Conservation (phyloP, 2,329 filamentous ascomycete genomes). For the Ophiostoma tasmaniense region DNA sequence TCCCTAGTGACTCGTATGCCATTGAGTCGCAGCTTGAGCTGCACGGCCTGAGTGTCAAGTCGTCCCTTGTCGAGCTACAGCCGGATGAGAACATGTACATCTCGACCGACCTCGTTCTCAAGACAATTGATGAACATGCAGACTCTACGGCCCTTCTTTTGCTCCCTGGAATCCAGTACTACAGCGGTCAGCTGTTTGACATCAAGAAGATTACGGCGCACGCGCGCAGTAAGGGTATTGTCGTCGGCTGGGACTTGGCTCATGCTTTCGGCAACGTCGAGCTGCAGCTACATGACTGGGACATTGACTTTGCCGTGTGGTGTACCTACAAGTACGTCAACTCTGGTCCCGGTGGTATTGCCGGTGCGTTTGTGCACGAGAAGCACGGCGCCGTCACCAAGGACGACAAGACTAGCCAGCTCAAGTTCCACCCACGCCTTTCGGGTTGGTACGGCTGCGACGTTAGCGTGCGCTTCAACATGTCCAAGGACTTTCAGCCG, state of each 20-base stretch:
- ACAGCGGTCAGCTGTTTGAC: conserved; percentile 82
- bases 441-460: conserved; percentile 84
- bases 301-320: conserved; percentile 87
- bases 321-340: conserved; percentile 95
- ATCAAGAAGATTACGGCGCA: conserved; percentile 70
- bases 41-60: conserved; percentile 57
- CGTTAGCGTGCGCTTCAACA: conserved; percentile 67
- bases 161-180: conserved; percentile 84
- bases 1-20: conserved; percentile 84
- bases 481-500: conserved; percentile 73
- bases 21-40: conserved; percentile 71
- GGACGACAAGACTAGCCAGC: conserved; percentile 15
- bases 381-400: conserved; percentile 53
- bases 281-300: conserved; percentile 73
- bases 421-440: conserved; percentile 55
- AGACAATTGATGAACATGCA: conserved; percentile 65
- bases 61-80: conserved; percentile 66
- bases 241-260: conserved; percentile 54
- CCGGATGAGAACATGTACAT: conserved; percentile 54
- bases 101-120: conserved; percentile 61
- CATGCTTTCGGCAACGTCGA: conserved; percentile 71
- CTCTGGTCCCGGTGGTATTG: conserved; percentile 72
- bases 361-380: conserved; percentile 72
- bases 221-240: conserved; percentile 50
- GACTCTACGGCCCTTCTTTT: conserved; percentile 65